Conservation (phyloP, 2,329 filamentous ascomycete species). For the Fusarium illudens region DNA sequence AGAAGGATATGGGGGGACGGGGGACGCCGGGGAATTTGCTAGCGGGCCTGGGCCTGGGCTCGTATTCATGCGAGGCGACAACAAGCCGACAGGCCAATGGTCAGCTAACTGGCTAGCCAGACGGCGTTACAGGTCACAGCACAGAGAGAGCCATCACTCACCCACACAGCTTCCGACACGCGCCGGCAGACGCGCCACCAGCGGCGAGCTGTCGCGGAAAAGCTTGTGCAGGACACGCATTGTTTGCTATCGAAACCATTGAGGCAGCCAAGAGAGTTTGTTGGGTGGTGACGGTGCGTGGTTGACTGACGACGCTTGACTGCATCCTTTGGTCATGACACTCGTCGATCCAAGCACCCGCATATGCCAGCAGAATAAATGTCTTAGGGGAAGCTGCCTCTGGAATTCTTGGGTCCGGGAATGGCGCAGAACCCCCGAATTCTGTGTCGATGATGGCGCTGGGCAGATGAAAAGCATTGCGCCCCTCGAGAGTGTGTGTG, state of each 20-base stretch:
- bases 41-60: constrained; percentile 15
- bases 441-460: constrained; percentile 10
- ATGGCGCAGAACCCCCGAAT: constrained; percentile 20
- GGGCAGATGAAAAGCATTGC: constrained; percentile 1
- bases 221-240: neutral
- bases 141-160: constrained; percentile 14
- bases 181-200: constrained; percentile 33
- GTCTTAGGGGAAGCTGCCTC: neutral
- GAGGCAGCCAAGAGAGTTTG: constrained; percentile 23
- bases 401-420: constrained; percentile 3
- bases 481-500: constrained; percentile 17
- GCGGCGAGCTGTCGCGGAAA: neutral
- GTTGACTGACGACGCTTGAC: constrained; percentile 22
- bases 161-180: constrained; percentile 34
- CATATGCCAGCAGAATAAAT: constrained; percentile 7
- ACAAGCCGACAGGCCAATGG: constrained; percentile 19
- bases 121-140: constrained; percentile 37
- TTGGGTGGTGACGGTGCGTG: constrained; percentile 17
- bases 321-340: constrained; percentile 10
- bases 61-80: constrained; percentile 41
- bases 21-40: constrained; percentile 4
- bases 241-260: neutral
- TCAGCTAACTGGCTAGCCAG: constrained; percentile 25
- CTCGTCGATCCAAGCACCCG: neutral
- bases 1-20: constrained; percentile 8